A percentile compares a stretch with the other conserved stretches of the same genome.
Evolutionary conservation across 139 green algal genomes (phyloP).

Genomic region (Picochlorum sp.): DNA sequence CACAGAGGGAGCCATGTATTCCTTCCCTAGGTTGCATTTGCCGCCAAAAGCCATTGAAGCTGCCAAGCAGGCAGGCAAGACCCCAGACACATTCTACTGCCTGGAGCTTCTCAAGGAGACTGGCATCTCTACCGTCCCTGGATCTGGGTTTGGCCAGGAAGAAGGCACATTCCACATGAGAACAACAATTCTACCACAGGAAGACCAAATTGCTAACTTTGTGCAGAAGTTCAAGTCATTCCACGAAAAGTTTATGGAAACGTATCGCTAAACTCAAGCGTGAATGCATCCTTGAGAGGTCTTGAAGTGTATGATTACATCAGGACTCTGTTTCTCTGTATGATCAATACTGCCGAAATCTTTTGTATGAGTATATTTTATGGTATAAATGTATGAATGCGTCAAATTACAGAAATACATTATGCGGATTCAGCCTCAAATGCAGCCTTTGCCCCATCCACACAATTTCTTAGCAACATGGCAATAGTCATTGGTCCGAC

Average conservation of each 20-base stretch:
- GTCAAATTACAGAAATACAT: too few relatives aligned
- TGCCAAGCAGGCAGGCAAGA: slow-evolving; percentile 66
- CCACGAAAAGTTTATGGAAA: slow-evolving; percentile 60
- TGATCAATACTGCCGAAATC: too few relatives aligned
- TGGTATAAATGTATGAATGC: not conserved
- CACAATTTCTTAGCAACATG: slow-evolving; percentile 71
- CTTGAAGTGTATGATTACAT: too few relatives aligned
- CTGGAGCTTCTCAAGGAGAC: slow-evolving; percentile 70
- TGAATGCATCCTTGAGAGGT: too few relatives aligned
- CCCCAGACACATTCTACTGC: slow-evolving; percentile 91
- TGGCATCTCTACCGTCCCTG: slow-evolving; percentile 87
- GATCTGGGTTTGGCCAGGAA: slow-evolving; percentile 77
- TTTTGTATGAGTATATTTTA: not conserved
- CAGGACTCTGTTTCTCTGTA: too few relatives aligned
- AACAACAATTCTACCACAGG: slow-evolving; percentile 51
- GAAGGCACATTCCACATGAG: slow-evolving; percentile 86
- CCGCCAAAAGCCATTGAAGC: slow-evolving; percentile 47
- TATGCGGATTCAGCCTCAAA: too few relatives aligned
- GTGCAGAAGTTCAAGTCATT: slow-evolving; percentile 64
- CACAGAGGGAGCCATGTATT: slow-evolving; percentile 82
- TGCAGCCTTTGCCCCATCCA: slow-evolving; percentile 23
- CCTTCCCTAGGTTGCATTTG: slow-evolving; percentile 64
- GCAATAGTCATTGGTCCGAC: slow-evolving; percentile 91
- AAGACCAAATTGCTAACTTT: slow-evolving; percentile 54
- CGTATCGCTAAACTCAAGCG: slow-evolving; percentile 43